Base-by-base conservation (phyloP, 257 asterid genomes). In the Penstemon barbatus region DNA sequence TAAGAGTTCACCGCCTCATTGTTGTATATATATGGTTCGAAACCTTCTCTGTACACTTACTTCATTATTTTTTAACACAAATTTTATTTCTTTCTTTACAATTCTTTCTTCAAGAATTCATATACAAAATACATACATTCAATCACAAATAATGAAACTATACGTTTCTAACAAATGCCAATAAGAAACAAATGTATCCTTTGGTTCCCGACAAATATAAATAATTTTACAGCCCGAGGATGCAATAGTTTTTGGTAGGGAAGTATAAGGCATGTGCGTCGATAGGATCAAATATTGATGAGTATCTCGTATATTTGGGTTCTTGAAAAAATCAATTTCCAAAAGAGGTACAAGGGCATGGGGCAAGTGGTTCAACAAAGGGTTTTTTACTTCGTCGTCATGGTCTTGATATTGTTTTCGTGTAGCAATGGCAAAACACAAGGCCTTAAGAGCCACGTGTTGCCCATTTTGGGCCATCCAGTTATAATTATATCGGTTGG, bases 141-240 rank as follows among this genome's bases (percentile, higher is more conserved):
- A n/a, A n/a, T n/a, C n/a, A n/a, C n/a, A n/a, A n/a, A n/a, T n/a
- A n/a, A n/a, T n/a, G n/a, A n/a, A n/a, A n/a, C n/a, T n/a, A n/a
- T n/a, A n/a, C n/a, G n/a, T n/a, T n/a, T n/a, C n/a, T n/a, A n/a
- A n/a, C n/a, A n/a, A n/a, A n/a, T 54, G 63, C 0, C 56, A 18
- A 33, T 61, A 61, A 8, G 77, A 76, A 4, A 70, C 37, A 54
- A 75, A 70, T 18, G 46, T 64, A 52, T 75, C 79, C 68, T 63
- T 11, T 3, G 80, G 80, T 40, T 66, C 71, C 49, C 77, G 59
- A 51, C 77, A 71, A 8, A 71, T 65, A 50, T 70, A 71, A 12
- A 71, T 55, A 0, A 65, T 52, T 33, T 55, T 59, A 57, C 74
- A 71, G 13, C 41, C 38, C 0, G 74, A 66, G 11, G 46, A 51